These are phyloP conservation scores for Paramyrothecium roridum DNA, from an alignment of 2,329 filamentous ascomycete genomes.

Conservation along the genomic window DNA sequence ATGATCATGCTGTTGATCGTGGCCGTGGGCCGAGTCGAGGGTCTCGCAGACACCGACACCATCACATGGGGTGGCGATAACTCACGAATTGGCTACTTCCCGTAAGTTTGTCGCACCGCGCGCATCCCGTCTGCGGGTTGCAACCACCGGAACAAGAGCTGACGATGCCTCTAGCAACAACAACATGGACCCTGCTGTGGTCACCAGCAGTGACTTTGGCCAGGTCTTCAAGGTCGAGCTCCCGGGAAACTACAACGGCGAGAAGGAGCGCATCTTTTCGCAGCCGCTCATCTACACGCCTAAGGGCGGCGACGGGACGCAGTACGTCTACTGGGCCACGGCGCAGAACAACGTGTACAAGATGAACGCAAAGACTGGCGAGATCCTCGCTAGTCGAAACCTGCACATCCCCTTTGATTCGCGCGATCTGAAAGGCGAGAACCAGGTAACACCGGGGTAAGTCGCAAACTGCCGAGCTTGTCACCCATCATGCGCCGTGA, in stretches of 20 bases:
- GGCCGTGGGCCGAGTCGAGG: neutral
- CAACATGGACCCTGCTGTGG: slow-evolving; percentile 2
- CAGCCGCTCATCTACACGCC: slow-evolving; percentile 2
- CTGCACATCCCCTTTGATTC: neutral
- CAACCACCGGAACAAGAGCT: neutral
- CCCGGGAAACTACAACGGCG: neutral
- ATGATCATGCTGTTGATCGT: neutral
- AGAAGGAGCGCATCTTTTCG: slow-evolving; percentile 1
- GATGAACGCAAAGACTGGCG: slow-evolving; percentile 2
- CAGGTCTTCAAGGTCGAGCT: slow-evolving; percentile 1
- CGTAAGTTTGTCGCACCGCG: neutral
- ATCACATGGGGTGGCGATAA: slow-evolving; percentile 2
- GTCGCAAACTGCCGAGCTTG: neutral
- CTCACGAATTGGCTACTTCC: slow-evolving; percentile 1
- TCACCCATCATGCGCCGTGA: too few relatives aligned
- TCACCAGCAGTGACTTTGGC: neutral
- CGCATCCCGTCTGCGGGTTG: neutral
- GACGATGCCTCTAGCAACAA: neutral
- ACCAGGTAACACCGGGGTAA: neutral
- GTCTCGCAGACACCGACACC: neutral
- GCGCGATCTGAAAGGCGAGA: neutral
- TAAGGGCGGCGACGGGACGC: slow-evolving; percentile 1
- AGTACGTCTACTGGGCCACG: slow-evolving; percentile 2
- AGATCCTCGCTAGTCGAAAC: slow-evolving; percentile 1
- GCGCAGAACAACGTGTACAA: slow-evolving; percentile 3